These are phyloP conservation scores for Populus pruinosa DNA, from an alignment of 345 rosid genomes.

Conservation along the genomic window DNA sequence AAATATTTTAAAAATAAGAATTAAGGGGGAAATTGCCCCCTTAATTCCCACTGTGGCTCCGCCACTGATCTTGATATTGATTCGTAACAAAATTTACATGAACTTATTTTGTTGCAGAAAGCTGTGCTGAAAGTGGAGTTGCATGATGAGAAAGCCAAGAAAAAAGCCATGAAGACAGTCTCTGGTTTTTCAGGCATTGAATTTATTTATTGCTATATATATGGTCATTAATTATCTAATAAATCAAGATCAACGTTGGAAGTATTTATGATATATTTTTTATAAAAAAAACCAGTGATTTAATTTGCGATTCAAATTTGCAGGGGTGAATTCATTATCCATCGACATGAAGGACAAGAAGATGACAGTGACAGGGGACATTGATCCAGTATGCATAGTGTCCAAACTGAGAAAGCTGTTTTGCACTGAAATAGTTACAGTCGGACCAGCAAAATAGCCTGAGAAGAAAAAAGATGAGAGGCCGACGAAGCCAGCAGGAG, in stretches of 20 bases:
- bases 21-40: too few species aligned
- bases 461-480: too few species aligned
- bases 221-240: background rate
- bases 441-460: too few species aligned
- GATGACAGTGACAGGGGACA: conserved; percentile 52
- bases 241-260: too few species aligned
- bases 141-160: conserved; percentile 22
- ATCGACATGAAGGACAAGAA: conserved; percentile 58
- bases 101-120: background rate
- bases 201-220: background rate
- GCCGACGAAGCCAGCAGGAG: too few species aligned
- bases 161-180: conserved; percentile 32
- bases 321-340: conserved; percentile 51
- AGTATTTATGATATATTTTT: too few species aligned
- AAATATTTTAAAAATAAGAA: too few species aligned
- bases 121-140: conserved; percentile 27
- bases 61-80: background rate
- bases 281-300: too few species aligned
- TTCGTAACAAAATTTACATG: background rate
- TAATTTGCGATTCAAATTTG: background rate
- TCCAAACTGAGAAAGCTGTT: too few species aligned
- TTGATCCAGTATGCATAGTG: conserved; percentile 27
- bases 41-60: too few species aligned
- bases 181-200: conserved; percentile 30
- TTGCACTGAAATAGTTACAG: conserved; percentile 13